These are phyloP conservation scores for Myriosclerotinia scirpicola DNA, from an alignment of 2,329 filamentous ascomycete genomes.

Conservation along the genomic window DNA sequence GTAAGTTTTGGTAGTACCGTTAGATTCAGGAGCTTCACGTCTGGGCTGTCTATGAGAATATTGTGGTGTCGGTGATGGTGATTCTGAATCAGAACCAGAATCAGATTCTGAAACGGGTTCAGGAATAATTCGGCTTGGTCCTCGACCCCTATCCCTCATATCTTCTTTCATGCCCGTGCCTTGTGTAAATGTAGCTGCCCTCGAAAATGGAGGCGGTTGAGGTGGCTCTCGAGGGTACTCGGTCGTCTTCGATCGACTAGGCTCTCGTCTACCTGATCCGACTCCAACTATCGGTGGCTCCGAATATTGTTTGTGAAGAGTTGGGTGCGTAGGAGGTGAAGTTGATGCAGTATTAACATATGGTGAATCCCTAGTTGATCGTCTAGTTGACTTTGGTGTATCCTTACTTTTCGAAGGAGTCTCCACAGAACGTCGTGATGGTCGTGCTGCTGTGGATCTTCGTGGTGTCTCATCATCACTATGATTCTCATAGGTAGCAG, in stretches of 20 bases:
- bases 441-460: conserved; percentile 37
- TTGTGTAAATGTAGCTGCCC: conserved; percentile 36
- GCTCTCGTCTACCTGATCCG: conserved; percentile 30
- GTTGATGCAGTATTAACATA: conserved; percentile 36
- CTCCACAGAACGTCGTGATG: conserved; percentile 34
- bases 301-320: conserved; percentile 36
- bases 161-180: conserved; percentile 12
- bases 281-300: conserved; percentile 34
- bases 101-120: conserved; percentile 11
- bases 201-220: conserved; percentile 32
- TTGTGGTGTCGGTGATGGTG: conserved; percentile 19
- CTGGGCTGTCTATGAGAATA: conserved; percentile 23
- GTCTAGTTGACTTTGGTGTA: conserved; percentile 24
- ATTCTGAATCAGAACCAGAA: conserved; percentile 18
- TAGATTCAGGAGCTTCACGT: conserved; percentile 27
- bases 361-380: conserved; percentile 19
- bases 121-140: conserved; percentile 30
- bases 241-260: conserved; percentile 39
- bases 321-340: conserved; percentile 31
- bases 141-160: conserved; percentile 29
- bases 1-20: conserved; percentile 29
- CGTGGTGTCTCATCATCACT: conserved; percentile 39
- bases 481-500: conserved; percentile 23
- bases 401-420: conserved; percentile 31
- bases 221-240: conserved; percentile 34